Conservation (phyloP, 345 rosid species). For the Crucihimalaya himalaica region DNA sequence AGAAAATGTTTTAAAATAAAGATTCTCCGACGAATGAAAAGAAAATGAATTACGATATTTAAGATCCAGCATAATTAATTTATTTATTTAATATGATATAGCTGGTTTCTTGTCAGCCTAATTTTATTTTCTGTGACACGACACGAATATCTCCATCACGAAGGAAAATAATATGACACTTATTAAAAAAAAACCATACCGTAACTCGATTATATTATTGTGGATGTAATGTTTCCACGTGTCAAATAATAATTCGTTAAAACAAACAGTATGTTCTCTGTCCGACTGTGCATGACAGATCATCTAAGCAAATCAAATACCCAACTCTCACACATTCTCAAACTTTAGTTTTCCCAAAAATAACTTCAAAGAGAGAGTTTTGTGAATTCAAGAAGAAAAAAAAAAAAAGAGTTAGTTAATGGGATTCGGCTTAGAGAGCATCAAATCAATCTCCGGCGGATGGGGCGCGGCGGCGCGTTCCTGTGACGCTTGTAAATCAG, state of each 20-base stretch:
- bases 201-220: slow-evolving; percentile 14
- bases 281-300: slow-evolving; percentile 46
- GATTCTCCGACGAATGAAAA: not conserved
- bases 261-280: slow-evolving; percentile 20
- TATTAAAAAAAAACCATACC: not conserved
- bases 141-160: not conserved
- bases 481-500: slow-evolving; percentile 81
- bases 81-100: too few relatives aligned
- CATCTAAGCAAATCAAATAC: slow-evolving; percentile 39
- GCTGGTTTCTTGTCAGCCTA: slow-evolving; percentile 36
- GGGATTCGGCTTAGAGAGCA: slow-evolving; percentile 47
- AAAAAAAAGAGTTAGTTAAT: slow-evolving; percentile 21
- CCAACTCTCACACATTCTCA: slow-evolving; percentile 31
- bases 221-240: slow-evolving; percentile 50
- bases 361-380: not conserved
- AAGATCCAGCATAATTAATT: slow-evolving; percentile 1
- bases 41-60: not conserved
- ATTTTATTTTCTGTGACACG: slow-evolving; percentile 27
- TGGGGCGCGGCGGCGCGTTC: slow-evolving; percentile 64
- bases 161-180: not conserved
- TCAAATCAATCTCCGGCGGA: slow-evolving; percentile 45
- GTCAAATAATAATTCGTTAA: slow-evolving; percentile 32
- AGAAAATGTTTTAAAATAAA: not conserved
- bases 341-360: slow-evolving; percentile 10
- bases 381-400: not conserved